These are phyloP conservation scores for Chalaropsis ovoidea DNA, from an alignment of 2,329 filamentous ascomycete species.

Conservation along the genomic window DNA sequence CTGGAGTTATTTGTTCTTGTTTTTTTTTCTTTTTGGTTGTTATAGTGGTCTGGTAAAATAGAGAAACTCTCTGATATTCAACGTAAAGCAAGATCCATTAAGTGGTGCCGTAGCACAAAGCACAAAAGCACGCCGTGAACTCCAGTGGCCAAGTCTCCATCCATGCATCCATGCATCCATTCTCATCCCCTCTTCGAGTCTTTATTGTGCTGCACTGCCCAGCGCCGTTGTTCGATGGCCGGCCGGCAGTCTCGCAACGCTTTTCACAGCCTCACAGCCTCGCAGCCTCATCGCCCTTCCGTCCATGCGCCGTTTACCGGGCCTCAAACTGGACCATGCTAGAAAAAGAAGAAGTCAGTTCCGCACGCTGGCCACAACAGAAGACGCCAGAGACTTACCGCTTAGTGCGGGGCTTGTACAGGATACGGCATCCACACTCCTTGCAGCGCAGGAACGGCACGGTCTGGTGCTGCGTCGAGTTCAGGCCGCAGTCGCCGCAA, in stretches of 20 bases:
- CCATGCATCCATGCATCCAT: background rate
- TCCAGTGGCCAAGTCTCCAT: conserved; percentile 7
- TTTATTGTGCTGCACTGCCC: background rate
- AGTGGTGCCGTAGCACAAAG: conserved; percentile 1
- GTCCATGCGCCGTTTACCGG: conserved; percentile 41
- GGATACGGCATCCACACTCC: conserved; percentile 85
- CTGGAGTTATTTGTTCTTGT: background rate
- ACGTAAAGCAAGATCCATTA: conserved; percentile 7
- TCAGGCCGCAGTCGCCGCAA: conserved; percentile 42
- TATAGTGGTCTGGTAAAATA: conserved; percentile 1
- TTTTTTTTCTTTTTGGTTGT: conserved; percentile 1
- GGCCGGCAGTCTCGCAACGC: background rate
- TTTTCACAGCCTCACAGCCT: background rate
- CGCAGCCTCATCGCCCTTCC: background rate
- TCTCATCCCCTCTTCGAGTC: conserved; percentile 8
- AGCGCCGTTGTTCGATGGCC: background rate
- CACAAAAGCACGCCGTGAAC: conserved; percentile 8
- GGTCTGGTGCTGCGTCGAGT: conserved; percentile 43
- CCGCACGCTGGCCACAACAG: conserved; percentile 3
- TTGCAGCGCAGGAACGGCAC: conserved; percentile 89
- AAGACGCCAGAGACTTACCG: conserved; percentile 50
- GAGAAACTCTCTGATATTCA: conserved; percentile 10
- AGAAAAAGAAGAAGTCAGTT: conserved; percentile 27
- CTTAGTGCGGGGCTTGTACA: conserved; percentile 97
- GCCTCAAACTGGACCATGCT: conserved; percentile 99